Evolutionary conservation across 2,329 filamentous ascomycete species (phyloP).

Genomic region (Stylonectria norvegica): DNA sequence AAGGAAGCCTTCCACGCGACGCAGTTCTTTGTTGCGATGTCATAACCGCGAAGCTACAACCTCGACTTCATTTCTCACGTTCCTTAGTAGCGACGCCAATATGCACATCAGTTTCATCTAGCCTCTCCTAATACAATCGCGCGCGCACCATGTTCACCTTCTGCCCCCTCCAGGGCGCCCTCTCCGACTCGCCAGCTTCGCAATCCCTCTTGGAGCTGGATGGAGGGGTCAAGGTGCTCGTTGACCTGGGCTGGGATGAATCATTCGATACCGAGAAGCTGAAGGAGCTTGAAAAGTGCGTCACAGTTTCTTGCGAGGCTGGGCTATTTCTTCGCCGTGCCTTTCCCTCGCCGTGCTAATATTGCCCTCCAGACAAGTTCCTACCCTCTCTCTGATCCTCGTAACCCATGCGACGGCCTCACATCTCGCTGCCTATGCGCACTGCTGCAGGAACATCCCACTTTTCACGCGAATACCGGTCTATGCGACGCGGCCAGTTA

Average conservation of each 20-base stretch:
- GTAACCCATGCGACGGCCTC: conserved; percentile 90
- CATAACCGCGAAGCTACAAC: conserved; percentile 12
- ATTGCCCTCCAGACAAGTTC: conserved; percentile 66
- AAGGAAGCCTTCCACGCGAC: conserved; percentile 22
- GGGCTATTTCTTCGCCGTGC: no score
- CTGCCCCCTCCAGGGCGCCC: conserved; percentile 85
- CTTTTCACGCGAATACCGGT: conserved; percentile 88
- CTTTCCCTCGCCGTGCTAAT: conserved; percentile 7
- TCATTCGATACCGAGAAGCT: conserved; percentile 79
- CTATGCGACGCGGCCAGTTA: conserved; percentile 91
- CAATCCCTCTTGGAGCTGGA: conserved; percentile 97
- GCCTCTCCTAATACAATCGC: conserved; percentile 4
- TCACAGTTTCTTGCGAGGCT: no score
- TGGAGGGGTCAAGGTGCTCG: conserved; percentile 89
- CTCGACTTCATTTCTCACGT: conserved; percentile 1
- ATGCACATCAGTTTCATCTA: conserved; percentile 21
- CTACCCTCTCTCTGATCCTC: conserved; percentile 88
- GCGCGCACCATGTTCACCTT: conserved; percentile 84
- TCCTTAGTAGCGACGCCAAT: conserved; percentile 10
- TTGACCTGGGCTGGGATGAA: conserved; percentile 96
- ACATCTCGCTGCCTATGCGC: conserved; percentile 89
- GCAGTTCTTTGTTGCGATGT: conserved; percentile 20
- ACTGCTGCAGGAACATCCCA: conserved; percentile 96
- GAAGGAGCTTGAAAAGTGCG: conserved; percentile 83
- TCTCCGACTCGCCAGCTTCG: conserved; percentile 79